Base-by-base conservation (phyloP, 495 filamentous ascomycete species). In the Trichoderma virens region DNA sequence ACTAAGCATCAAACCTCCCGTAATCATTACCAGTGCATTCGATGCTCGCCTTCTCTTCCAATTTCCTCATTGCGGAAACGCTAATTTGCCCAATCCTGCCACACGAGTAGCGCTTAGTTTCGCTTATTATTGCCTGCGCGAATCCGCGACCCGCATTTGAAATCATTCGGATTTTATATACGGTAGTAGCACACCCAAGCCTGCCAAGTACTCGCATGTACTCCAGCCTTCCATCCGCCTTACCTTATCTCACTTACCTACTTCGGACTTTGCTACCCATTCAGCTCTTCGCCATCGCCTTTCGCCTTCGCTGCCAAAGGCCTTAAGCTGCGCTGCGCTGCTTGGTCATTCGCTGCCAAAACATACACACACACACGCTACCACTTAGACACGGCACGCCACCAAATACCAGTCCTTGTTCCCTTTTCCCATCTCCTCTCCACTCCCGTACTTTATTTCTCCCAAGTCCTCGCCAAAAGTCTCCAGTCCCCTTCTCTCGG, bases 71-170 rank as follows among this genome's bases (percentile, higher is more conserved):
- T 30, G 51, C 51, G 9, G 25, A 56, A 30, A 56, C 9, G 27
- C 51, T 56, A 27, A 27, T 56, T 56, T 56, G 11, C 51, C 51
- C 23, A 27, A 56, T 56, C 51, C 51, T 56, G 51, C 1, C 51
- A 56, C 43, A 27, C 27, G 9, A 4, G 51, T 56, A 56, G 51
- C 51, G 51, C 51, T 27, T 56, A 56, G 51, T 56, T 56, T 56
- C 51, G 51, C 51, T 56, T 56, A 56, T 27, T 56, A 27, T 30
- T 56, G 25, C 25, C 51, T 14, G 51, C 51, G 51, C 51, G 8
- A 56, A 30, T 56, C 51, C 51, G 51, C 51, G 51, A 56, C 51
- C 51, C 51, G 51, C 51, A 56, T 56, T 56, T 56, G 51, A 56
- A 56, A 56, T 56, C 51, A 56, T 28, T 13, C 25, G 8, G 51